Conservation (phyloP, 192 early-diverging fungal genomes). For the Phlyctochytrium arcticum region DNA sequence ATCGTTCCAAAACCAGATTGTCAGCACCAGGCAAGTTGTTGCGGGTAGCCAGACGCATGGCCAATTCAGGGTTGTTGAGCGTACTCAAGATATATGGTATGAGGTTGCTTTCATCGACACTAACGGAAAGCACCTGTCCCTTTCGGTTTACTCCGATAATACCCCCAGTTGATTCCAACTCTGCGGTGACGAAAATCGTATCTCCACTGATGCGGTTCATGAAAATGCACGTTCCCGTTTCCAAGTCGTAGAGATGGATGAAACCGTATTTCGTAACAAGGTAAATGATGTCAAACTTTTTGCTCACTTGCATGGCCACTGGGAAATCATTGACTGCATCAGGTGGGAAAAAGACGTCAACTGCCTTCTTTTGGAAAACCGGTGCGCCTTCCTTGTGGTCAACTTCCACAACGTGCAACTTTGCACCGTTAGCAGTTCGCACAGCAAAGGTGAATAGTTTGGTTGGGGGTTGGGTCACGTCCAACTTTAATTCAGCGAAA, state of each 20-base stretch:
- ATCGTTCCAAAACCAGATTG: conserved; percentile 84
- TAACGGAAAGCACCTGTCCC: conserved; percentile 94
- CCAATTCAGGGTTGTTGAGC: conserved; percentile 83
- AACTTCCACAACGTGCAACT: conserved; percentile 94
- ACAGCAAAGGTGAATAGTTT: conserved; percentile 94
- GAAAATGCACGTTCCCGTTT: conserved; percentile 90
- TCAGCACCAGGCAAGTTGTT: conserved; percentile 91
- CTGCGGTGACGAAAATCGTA: conserved; percentile 97
- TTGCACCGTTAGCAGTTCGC: conserved; percentile 68
- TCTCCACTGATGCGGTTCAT: conserved; percentile 97
- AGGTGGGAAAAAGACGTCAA: conserved; percentile 95
- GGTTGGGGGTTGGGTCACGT: conserved; percentile 72
- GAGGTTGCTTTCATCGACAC: conserved; percentile 83
- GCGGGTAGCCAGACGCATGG: conserved; percentile 83
- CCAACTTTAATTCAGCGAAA: conserved; percentile 85
- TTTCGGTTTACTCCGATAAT: conserved; percentile 95
- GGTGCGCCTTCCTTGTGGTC: conserved; percentile 93
- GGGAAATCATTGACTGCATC: conserved; percentile 95
- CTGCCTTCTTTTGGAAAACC: conserved; percentile 80
- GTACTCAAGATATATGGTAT: conserved; percentile 86
- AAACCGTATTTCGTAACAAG: conserved; percentile 98
- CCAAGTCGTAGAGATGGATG: conserved; percentile 95
- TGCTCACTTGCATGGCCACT: conserved; percentile 92
- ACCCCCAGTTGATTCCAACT: conserved; percentile 78
- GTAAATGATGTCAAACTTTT: conserved; percentile 92